A percentile compares a stretch with the other conserved stretches of the same genome.
Evolutionary conservation across 2,329 filamentous ascomycete genomes (phyloP).

Genomic region (Beauveria australis): DNA sequence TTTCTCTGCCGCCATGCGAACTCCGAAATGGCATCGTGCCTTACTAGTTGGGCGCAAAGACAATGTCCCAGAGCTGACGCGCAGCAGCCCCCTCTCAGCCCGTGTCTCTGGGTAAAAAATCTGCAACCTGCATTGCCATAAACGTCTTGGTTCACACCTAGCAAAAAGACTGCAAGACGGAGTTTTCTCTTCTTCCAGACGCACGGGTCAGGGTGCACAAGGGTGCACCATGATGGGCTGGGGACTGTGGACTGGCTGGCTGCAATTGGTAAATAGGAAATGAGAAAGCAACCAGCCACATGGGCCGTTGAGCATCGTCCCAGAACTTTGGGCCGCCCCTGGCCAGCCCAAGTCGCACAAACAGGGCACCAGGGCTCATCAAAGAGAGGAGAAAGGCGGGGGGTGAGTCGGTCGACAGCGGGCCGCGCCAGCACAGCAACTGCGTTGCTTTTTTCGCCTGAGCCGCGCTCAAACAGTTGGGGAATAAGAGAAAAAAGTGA

Average conservation of each 20-base stretch:
- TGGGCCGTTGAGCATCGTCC: no score
- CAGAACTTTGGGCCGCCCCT: no score
- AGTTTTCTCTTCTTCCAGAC: not conserved
- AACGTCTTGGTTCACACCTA: no score
- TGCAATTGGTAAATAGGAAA: no score
- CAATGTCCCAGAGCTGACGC: not conserved
- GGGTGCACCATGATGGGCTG: no score
- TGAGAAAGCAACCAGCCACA: no score
- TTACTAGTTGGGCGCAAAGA: not conserved
- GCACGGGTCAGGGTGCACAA: not conserved
- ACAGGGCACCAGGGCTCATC: no score
- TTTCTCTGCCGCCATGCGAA: no score
- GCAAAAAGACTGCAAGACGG: not conserved
- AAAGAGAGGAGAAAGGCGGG: no score
- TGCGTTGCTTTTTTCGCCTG: not conserved
- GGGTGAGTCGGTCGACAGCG: not conserved
- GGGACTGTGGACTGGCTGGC: no score
- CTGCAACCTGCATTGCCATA: not conserved
- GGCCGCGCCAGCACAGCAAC: not conserved
- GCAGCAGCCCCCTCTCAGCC: not conserved
- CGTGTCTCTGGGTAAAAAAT: not conserved
- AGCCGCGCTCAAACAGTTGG: not conserved
- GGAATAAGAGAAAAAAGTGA: not conserved
- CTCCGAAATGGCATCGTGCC: not conserved
- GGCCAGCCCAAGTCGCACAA: not conserved